Conservation (phyloP, 1,284 basidiomycete genomes). For the Entoloma clypeatum region DNA sequence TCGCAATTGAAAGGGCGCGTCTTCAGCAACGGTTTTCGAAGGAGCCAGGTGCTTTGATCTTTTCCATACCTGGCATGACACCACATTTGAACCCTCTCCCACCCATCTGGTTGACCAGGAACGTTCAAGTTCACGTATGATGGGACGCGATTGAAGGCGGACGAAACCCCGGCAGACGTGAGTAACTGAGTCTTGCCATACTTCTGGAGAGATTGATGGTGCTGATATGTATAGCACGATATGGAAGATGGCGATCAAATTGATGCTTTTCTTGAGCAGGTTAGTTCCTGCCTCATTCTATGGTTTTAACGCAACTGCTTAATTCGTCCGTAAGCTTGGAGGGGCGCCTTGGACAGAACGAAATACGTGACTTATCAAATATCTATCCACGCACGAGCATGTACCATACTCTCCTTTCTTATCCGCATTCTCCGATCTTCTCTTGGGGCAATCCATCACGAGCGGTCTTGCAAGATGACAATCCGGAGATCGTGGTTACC, state of each 20-base stretch:
- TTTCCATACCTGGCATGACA: background rate
- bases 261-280: slow-evolving; percentile 54
- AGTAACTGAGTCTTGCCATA: slow-evolving; percentile 13
- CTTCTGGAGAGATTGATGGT: slow-evolving; percentile 3
- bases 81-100: background rate
- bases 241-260: slow-evolving; percentile 59
- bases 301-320: background rate
- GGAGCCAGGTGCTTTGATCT: slow-evolving; percentile 42
- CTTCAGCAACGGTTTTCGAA: slow-evolving; percentile 56
- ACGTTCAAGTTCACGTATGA: slow-evolving; percentile 58
- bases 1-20: background rate
- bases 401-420: slow-evolving; percentile 13
- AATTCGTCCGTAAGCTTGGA: slow-evolving; percentile 12
- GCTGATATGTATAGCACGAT: slow-evolving; percentile 33
- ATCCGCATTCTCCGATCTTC: slow-evolving; percentile 1
- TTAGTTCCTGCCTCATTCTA: slow-evolving; percentile 17
- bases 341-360: slow-evolving; percentile 10
- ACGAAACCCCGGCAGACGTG: slow-evolving; percentile 52
- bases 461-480: too few relatives aligned
- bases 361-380: slow-evolving; percentile 7
- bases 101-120: slow-evolving; percentile 27
- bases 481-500: too few relatives aligned
- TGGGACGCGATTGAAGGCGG: slow-evolving; percentile 43
- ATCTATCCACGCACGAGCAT: slow-evolving; percentile 4
- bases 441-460: too few relatives aligned